Evolutionary conservation across 331 rosid species (phyloP).

Genomic region (Erythrophleum ivorense): DNA sequence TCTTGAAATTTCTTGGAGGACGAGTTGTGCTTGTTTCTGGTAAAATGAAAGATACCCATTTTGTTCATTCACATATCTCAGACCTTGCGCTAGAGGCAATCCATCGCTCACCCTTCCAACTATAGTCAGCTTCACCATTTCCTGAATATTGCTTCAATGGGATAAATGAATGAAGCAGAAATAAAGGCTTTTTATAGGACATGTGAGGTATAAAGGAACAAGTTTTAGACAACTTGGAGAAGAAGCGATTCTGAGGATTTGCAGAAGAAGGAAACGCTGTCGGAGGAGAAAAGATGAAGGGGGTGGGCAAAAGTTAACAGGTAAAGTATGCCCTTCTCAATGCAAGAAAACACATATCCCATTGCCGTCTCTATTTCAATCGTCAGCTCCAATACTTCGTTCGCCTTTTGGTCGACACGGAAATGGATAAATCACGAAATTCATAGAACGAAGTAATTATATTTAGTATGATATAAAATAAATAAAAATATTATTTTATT

Average conservation of each 20-base stretch:
- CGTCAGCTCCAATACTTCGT: too few species aligned
- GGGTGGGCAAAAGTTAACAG: slow-evolving; percentile 20
- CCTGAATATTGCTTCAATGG: neutral
- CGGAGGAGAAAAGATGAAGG: slow-evolving; percentile 20
- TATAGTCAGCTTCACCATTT: slow-evolving; percentile 70
- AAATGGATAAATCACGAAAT: too few species aligned
- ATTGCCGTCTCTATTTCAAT: slow-evolving; percentile 20
- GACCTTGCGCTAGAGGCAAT: slow-evolving; percentile 72
- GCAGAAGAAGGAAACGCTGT: slow-evolving; percentile 31
- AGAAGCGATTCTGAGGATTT: slow-evolving; percentile 57
- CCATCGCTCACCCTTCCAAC: slow-evolving; percentile 79
- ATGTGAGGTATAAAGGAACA: slow-evolving; percentile 26
- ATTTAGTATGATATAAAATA: too few species aligned
- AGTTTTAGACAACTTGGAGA: slow-evolving; percentile 44
- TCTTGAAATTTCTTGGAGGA: slow-evolving; percentile 67
- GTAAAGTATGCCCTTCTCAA: slow-evolving; percentile 13
- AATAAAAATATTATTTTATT: too few species aligned
- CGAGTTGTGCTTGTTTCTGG: slow-evolving; percentile 66
- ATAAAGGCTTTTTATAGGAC: slow-evolving; percentile 24
- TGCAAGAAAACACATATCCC: slow-evolving; percentile 34
- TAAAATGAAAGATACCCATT: slow-evolving; percentile 49
- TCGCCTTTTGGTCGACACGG: too few species aligned
- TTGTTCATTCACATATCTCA: slow-evolving; percentile 53
- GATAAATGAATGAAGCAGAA: slow-evolving; percentile 3
- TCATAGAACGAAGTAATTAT: too few species aligned